Percentiles rank a stretch among this genome's conserved stretches.
phyloP scores from a whole-genome alignment of 164 flowering plant species.

The Tetracentron sinense region DNA sequence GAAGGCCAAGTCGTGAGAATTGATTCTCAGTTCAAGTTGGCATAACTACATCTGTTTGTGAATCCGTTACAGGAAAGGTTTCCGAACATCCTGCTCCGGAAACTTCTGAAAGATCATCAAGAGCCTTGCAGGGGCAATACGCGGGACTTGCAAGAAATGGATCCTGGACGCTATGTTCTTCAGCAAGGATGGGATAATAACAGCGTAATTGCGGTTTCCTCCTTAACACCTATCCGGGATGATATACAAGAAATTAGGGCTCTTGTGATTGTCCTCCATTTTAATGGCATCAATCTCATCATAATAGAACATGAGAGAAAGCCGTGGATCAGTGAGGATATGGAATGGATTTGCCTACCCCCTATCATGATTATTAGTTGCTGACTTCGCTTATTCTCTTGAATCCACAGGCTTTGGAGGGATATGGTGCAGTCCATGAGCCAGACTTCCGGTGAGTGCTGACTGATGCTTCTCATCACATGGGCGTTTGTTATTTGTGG shows the following conservation, averaged over 20 bases:
- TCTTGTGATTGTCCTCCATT: conserved; percentile 80
- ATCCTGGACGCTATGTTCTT: conserved; percentile 89
- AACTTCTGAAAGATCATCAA: conserved; percentile 45
- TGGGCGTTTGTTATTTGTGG: conserved; percentile 8
- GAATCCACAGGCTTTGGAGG: conserved; percentile 99
- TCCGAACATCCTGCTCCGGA: conserved; percentile 48
- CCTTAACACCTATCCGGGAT: conserved; percentile 91
- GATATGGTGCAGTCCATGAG: conserved; percentile 83
- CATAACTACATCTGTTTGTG: conserved; percentile 73
- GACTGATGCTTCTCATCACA: conserved; percentile 14
- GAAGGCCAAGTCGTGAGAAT: conserved; percentile 52
- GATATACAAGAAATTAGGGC: conserved; percentile 76
- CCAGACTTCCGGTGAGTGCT: conserved; percentile 85
- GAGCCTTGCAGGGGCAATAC: conserved; percentile 43
- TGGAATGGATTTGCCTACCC: conserved; percentile 91
- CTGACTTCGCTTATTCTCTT: conserved; percentile 99
- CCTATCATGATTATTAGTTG: conserved; percentile 68
- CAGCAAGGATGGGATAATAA: conserved; percentile 99
- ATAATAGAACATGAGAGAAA: conserved; percentile 62
- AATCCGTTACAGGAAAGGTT: conserved; percentile 88
- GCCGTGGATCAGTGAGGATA: conserved; percentile 85
- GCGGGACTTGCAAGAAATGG: conserved; percentile 57
- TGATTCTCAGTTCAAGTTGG: conserved; percentile 44
- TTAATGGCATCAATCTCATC: conserved; percentile 64
- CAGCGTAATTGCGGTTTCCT: conserved; percentile 99